Evolutionary conservation across 2,329 filamentous ascomycete genomes (phyloP), one percentile per base, ranked within the genome.

Genomic region (Alternaria burnsii): DNA sequence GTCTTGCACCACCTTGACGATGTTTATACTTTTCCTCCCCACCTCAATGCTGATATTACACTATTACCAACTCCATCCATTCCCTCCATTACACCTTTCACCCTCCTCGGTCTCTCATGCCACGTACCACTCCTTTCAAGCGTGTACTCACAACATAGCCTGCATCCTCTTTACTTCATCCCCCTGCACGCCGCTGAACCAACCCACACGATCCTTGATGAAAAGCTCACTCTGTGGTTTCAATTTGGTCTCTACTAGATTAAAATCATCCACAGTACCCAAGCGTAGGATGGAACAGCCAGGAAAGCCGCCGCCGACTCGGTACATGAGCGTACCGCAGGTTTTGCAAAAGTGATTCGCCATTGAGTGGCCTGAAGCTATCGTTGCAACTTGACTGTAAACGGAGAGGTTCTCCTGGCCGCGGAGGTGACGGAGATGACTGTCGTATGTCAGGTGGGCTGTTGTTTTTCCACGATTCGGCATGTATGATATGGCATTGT

Each of bases 241-340:
- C 63, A 90, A 72, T 68, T 82, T 84, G 0, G 82, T 86, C 76
- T 89, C 86, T 34, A 84, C 81, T 52, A 90, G 68, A 51, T 70
- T 73, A 52, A 87, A 87, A 75, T 90, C 87, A 71, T 90, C 88
- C 1, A 90, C 82, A 0, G 85, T 88, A 0, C 88, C 88, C 51
- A 88, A 82, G 0, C 88, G 77, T 59, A 86, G 53, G 47, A 89
- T 83, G 38, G 74, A 83, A 43, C 61, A 58, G 0, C 80, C 84
- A 0, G 85, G 85, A 54, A 80, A 84, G 0, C 69, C 76, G 1
- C 75, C 68, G 5, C 82, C 77, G 9, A 81, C 73, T 1, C 87
- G 82, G 66, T 88, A 89, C 86, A 90, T 85, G 5, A 89, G 80
- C 0, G 83, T 84, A 0, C 88, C 87, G 68, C 88, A 90, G 0